phyloP scores from a whole-genome alignment of 768 basidiomycete genomes.

The Suillus tomentosus region DNA sequence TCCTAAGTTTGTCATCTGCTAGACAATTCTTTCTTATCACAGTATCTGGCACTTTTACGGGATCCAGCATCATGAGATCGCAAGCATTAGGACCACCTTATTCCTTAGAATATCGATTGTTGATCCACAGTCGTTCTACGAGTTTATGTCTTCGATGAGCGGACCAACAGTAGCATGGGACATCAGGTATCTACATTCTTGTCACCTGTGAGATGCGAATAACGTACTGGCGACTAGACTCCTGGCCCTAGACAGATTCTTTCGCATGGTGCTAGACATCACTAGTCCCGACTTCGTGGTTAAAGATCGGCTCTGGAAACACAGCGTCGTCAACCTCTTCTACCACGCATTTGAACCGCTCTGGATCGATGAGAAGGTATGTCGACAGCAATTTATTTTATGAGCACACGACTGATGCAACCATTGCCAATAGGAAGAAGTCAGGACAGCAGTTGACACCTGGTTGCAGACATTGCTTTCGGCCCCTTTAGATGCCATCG shows the following conservation, averaged over 20 bases:
- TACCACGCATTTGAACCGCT: slow-evolving; percentile 58
- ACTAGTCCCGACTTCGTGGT: slow-evolving; percentile 62
- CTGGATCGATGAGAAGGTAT: slow-evolving; percentile 65
- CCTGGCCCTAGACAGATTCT: slow-evolving; percentile 42
- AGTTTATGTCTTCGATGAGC: slow-evolving; percentile 42
- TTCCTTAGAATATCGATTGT: slow-evolving; percentile 62
- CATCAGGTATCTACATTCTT: slow-evolving; percentile 33
- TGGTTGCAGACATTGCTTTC: slow-evolving; percentile 63
- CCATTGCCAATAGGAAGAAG: slow-evolving; percentile 56
- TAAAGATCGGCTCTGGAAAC: slow-evolving; percentile 69
- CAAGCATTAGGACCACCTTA: slow-evolving; percentile 53
- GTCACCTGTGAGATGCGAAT: slow-evolving; percentile 42
- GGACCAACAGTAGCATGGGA: not conserved
- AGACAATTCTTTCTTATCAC: slow-evolving; percentile 5
- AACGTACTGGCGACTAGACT: slow-evolving; percentile 35
- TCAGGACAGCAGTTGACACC: slow-evolving; percentile 58
- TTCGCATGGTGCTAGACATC: slow-evolving; percentile 66
- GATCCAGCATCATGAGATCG: slow-evolving; percentile 57
- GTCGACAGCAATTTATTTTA: slow-evolving; percentile 16
- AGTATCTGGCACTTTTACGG: slow-evolving; percentile 74
- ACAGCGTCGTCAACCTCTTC: slow-evolving; percentile 61
- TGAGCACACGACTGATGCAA: slow-evolving; percentile 9
- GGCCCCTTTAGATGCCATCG: slow-evolving; percentile 64
- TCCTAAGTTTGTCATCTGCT: not conserved
- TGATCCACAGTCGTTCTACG: slow-evolving; percentile 62